Base-by-base conservation (phyloP, 1,284 basidiomycete genomes). In the Ganoderma sp. region DNA sequence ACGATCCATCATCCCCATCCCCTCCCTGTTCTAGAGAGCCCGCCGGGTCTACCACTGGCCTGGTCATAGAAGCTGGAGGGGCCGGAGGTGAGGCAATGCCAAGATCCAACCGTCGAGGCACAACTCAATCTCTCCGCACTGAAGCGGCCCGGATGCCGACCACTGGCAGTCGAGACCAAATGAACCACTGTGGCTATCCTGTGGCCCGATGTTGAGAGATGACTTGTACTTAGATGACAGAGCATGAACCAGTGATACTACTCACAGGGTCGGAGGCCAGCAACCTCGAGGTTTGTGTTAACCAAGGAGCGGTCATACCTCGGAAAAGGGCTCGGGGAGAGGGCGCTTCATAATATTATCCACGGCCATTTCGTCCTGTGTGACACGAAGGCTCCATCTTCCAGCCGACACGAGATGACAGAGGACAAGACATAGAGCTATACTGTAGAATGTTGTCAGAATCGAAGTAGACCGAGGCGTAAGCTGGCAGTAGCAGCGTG, bases 41-140 rank as follows among this genome's bases (percentile, higher is more conserved):
- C 15, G 17, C 15, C 17, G 5, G 14, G 15, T 9, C 28, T 17
- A 3, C 28, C 52, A 37, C n/a, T 28, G 41, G 25, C 59, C 22
- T 61, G 22, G 57, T 48, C n/a, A 61, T 45, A 56, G 14, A 64
- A 66, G 60, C 69, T 68, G 45, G 64, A 59, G 45, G n/a, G 42
- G 65, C 60, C 54, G 41, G 43, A 43, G 32, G 25, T 15, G n/a
- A 19, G 34, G 12, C 43, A 56, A 66, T 37, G 34, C 50, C 28
- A n/a, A 28, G 60, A 43, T 39, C 63, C 64, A 17, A 45, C 41
- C 59, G 62, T 34, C 32, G 52, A 12, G 32, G 14, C 32, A 56
- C 28, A 56, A 34, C 32, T 15, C 15, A 48, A 56, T 56, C 52
- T 34, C 17, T 17, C 32, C 7, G 15, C 15, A 34, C 28, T 32